Percentiles rank a stretch among this genome's conserved stretches.
Evolutionary conservation across 257 asterid species (phyloP).

Genomic region (Solanum tarapatanum): DNA sequence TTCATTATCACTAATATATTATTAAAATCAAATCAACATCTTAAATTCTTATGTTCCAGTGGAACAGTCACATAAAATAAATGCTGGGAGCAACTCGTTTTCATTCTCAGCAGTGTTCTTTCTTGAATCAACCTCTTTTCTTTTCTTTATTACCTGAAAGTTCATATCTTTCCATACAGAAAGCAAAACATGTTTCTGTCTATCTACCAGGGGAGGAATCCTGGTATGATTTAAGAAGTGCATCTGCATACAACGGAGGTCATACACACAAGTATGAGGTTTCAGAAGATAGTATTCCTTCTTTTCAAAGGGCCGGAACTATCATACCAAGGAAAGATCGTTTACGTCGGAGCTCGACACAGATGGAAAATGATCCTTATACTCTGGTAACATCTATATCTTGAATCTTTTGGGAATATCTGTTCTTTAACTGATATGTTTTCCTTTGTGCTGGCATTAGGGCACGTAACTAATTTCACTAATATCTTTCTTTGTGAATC

Average conservation of each 20-base stretch:
- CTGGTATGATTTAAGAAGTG: slow-evolving; percentile 81
- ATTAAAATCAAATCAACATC: background rate
- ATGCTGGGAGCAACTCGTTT: background rate
- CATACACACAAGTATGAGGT: slow-evolving; percentile 58
- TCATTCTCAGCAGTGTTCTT: background rate
- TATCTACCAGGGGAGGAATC: slow-evolving; percentile 85
- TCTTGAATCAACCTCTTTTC: background rate
- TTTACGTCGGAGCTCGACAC: slow-evolving; percentile 82
- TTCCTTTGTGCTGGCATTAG: background rate
- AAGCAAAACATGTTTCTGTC: slow-evolving; percentile 66
- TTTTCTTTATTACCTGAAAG: background rate
- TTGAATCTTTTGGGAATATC: background rate
- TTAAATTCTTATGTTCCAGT: background rate
- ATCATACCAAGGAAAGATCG: slow-evolving; percentile 91
- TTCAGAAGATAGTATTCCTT: slow-evolving; percentile 65
- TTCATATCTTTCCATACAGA: slow-evolving; percentile 24
- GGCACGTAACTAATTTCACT: background rate
- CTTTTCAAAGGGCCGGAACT: slow-evolving; percentile 93
- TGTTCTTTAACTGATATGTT: background rate
- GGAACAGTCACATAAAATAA: background rate
- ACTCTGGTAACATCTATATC: slow-evolving; percentile 54
- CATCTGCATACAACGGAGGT: slow-evolving; percentile 69
- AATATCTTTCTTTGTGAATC: background rate
- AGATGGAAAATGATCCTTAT: slow-evolving; percentile 93
- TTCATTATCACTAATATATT: background rate